Evolutionary conservation across 352 stramenopile species (phyloP).

Genomic region (Albugo candida): DNA sequence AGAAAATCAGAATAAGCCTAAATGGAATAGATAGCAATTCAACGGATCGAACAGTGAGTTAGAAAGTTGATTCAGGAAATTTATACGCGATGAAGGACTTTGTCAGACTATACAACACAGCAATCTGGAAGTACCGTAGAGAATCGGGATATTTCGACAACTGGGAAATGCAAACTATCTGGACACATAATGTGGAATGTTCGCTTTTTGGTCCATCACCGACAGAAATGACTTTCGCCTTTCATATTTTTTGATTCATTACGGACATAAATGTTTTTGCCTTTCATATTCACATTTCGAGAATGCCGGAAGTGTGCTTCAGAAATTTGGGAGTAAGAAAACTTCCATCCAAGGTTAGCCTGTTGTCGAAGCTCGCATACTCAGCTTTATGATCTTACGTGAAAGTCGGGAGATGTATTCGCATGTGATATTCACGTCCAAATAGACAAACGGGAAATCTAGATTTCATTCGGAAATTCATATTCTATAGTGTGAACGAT

Average conservation of each 20-base stretch:
- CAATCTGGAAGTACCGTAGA: too few species aligned
- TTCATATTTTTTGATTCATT: not conserved
- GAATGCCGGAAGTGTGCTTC: conserved; percentile 66
- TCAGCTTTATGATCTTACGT: conserved; percentile 62
- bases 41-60: too few species aligned
- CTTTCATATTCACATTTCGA: conserved; percentile 74
- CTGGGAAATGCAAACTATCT: conserved; percentile 32
- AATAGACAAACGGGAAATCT: conserved; percentile 53
- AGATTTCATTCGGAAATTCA: conserved; percentile 71
- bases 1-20: too few species aligned
- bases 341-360: conserved; percentile 65
- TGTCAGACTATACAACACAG: too few species aligned
- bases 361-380: conserved; percentile 61
- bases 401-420: conserved; percentile 62
- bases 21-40: too few species aligned
- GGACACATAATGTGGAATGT: conserved; percentile 16
- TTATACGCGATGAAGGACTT: too few species aligned
- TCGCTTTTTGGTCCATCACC: too few species aligned
- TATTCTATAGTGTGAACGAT: conserved; percentile 64
- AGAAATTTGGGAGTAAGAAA: conserved; percentile 66
- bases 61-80: too few species aligned
- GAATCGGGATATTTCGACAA: too few species aligned
- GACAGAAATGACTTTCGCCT: too few species aligned
- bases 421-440: conserved; percentile 51
- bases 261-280: conserved; percentile 17